Percentiles rank a stretch among this genome's conserved stretches.
These are phyloP conservation scores for Auricularia sp. DNA, from an alignment of 768 basidiomycete genomes.

Conservation along the genomic window DNA sequence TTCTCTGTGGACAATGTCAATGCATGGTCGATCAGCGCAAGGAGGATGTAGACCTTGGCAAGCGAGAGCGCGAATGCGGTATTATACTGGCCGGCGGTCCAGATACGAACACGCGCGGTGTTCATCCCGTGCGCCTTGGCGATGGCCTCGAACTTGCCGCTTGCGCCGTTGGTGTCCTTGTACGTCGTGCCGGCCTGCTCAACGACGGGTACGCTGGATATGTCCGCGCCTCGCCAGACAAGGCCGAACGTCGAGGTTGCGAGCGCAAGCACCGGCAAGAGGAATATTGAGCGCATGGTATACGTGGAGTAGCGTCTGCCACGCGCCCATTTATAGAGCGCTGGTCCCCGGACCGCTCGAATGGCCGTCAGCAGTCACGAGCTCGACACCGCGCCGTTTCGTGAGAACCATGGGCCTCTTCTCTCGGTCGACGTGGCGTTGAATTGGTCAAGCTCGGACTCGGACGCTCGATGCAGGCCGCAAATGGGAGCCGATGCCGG, in stretches of 20 bases:
- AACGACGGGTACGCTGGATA: conserved; percentile 43
- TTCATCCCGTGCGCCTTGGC: conserved; percentile 45
- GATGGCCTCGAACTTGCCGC: conserved; percentile 39
- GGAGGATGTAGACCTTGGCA: conserved; percentile 26
- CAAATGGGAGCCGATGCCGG: too few species aligned
- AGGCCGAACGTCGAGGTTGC: conserved; percentile 21
- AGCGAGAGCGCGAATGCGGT: conserved; percentile 41
- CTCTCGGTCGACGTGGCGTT: too few species aligned
- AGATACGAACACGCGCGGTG: conserved; percentile 48
- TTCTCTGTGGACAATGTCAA: conserved; percentile 18
- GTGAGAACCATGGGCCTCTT: too few species aligned
- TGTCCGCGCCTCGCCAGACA: conserved; percentile 45
- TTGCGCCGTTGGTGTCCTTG: conserved; percentile 31
- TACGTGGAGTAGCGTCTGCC: neutral
- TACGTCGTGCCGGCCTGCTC: conserved; percentile 39
- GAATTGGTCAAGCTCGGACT: too few species aligned
- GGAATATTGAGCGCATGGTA: neutral
- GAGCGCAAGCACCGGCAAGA: neutral
- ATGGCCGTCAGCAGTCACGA: too few species aligned
- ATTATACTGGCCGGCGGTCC: conserved; percentile 50
- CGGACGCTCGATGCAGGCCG: too few species aligned
- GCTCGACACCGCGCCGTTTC: too few species aligned
- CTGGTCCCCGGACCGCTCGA: too few species aligned
- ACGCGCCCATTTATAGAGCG: too few species aligned
- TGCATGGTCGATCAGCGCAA: neutral